Evolutionary conservation across 345 rosid genomes (phyloP).

Genomic region (Stellera chamaejasme): DNA sequence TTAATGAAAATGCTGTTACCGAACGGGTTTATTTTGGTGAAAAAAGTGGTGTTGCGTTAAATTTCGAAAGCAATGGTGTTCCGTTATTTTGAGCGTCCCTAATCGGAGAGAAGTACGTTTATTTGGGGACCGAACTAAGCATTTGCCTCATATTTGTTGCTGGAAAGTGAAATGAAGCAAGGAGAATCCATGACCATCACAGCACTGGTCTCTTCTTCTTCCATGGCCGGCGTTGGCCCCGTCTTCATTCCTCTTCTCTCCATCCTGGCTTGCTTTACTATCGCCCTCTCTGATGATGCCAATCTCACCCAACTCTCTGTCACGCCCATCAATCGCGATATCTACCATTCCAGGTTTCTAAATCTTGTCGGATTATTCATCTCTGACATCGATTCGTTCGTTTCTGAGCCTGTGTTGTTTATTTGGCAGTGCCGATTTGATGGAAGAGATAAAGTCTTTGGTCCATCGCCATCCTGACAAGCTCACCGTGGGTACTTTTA

Average conservation of each 20-base stretch:
- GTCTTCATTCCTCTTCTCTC: slow-evolving; percentile 13
- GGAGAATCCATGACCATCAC: neutral
- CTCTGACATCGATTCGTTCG: neutral
- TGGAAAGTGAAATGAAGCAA: slow-evolving; percentile 16
- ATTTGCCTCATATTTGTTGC: neutral
- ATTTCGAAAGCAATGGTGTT: too few species aligned
- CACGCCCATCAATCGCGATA: slow-evolving; percentile 72
- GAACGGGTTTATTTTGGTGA: too few species aligned
- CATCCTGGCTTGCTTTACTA: slow-evolving; percentile 8
- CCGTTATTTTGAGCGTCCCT: too few species aligned
- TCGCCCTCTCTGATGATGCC: slow-evolving; percentile 12
- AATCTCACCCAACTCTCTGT: slow-evolving; percentile 24
- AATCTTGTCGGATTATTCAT: neutral
- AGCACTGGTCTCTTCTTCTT: slow-evolving; percentile 1
- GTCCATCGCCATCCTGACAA: slow-evolving; percentile 68
- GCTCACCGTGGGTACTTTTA: slow-evolving; percentile 37
- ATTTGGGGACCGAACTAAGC: neutral
- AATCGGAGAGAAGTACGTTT: too few species aligned
- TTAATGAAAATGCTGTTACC: too few species aligned
- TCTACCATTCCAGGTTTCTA: slow-evolving; percentile 65
- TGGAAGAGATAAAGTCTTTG: slow-evolving; percentile 53
- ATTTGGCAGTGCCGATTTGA: slow-evolving; percentile 48
- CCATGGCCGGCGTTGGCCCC: slow-evolving; percentile 13
- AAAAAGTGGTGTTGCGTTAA: too few species aligned
- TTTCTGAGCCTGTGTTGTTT: neutral